A percentile compares a stretch with the other conserved stretches of the same genome.
phyloP scores from a whole-genome alignment of 1,139 yeast species.

The Wickerhamomyces sp. region DNA sequence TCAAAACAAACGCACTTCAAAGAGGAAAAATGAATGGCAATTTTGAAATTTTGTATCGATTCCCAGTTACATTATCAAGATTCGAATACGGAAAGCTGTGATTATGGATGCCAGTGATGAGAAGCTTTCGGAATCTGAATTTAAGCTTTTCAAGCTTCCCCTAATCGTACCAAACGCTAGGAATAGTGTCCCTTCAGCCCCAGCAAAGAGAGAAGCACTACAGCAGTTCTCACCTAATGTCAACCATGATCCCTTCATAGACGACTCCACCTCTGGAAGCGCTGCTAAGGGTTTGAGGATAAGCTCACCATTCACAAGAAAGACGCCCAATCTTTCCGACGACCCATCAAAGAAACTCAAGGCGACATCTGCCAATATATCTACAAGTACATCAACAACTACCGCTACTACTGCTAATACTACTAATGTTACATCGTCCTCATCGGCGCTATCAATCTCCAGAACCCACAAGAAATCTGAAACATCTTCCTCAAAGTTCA shows the following conservation, averaged over 20 bases:
- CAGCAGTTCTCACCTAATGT: constrained; percentile 1
- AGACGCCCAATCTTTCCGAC: not conserved
- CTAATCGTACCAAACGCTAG: not conserved
- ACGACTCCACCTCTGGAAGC: not conserved
- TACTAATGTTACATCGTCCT: too few species aligned
- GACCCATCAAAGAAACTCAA: not conserved
- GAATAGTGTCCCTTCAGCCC: not conserved
- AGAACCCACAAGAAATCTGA: not conserved
- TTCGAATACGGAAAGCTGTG: too few species aligned
- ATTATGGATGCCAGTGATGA: not conserved
- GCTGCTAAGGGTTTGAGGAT: not conserved
- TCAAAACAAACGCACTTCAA: too few species aligned
- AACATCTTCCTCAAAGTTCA: not conserved
- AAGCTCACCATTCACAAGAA: constrained; percentile 1
- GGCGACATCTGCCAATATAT: too few species aligned
- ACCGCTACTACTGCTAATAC: too few species aligned
- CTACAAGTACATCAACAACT: not conserved
- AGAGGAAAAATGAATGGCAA: too few species aligned
- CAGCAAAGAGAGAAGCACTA: not conserved
- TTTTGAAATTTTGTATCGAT: too few species aligned
- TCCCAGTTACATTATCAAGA: too few species aligned
- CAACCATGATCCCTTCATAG: constrained; percentile 1
- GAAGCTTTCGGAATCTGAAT: not conserved
- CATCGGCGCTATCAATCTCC: not conserved
- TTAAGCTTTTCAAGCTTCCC: not conserved